Base-by-base conservation (phyloP, 768 basidiomycete genomes). In the Leccinum subtestaceum region DNA sequence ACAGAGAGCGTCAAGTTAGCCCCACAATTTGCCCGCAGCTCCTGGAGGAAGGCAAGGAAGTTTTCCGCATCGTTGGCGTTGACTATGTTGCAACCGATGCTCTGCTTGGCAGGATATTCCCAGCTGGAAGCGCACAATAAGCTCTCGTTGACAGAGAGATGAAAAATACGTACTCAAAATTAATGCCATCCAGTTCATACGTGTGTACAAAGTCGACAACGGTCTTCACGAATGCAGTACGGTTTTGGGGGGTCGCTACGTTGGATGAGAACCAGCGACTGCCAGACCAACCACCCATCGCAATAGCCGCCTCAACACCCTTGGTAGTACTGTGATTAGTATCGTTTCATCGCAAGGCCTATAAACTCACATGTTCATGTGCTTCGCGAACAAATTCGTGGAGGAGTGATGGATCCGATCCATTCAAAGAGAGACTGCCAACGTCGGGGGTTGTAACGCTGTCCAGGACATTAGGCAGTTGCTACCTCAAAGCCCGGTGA, bases 51-150 rank as follows among this genome's bases (percentile, higher is more conserved):
- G 4, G 74, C 61, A 36, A 95, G 81, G 73, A 89, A 91, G 71
- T 97, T 95, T 32, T 81, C 75, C 0, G 86, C 83, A 70, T 98
- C 95, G 55, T 78, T 60, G 1, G 55, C 7, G 21, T 70, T 72
- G 59, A 87, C 78, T 0, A 70, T 70, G 70, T 96, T 97, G 64
- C 90, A 90, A 1, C 83, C 84, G 1, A 88, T 78, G 34, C 93
- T 92, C 53, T 78, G 74, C 5, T 72, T 63, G 56, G 79, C 82
- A 1, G 94, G 93, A 68, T 89, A 94, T 73, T 96, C 94, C 93
- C 93, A 95, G 66, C 91, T 93, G 54, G 43, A 13, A 55, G 77
- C 21, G 17, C n/a, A 13, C 1, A 15, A 3, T 71, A 5, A 67
- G 19, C 25, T 1, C 1, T 47, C n/a, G 19, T 19, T 34, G 7